Conservation (phyloP, 2,329 filamentous ascomycete species). For the Epichloe amarillans region DNA sequence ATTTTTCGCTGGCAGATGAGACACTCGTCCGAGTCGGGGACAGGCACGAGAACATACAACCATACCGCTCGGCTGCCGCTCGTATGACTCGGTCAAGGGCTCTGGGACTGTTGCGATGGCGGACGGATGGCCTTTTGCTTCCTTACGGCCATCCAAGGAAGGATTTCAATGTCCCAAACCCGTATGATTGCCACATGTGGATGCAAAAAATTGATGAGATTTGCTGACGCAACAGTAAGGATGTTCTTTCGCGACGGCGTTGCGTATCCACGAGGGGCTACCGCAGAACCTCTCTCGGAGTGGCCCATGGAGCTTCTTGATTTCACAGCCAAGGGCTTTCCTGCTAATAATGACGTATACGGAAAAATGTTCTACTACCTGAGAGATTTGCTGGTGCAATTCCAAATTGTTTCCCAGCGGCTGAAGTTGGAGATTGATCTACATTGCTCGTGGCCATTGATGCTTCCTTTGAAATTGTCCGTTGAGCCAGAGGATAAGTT, state of each 20-base stretch:
- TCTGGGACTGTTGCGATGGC: constrained; percentile 10
- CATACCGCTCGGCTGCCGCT: not conserved
- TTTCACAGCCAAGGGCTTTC: not conserved
- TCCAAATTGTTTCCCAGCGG: constrained; percentile 7
- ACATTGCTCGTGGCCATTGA: not conserved
- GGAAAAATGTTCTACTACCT: constrained; percentile 18
- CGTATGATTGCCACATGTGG: constrained; percentile 8
- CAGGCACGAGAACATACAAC: not conserved
- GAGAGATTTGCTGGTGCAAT: constrained; percentile 9
- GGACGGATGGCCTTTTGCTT: constrained; percentile 11
- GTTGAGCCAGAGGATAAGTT: not conserved
- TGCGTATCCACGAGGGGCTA: constrained; percentile 2
- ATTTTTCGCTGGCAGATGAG: not conserved
- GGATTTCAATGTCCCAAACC: constrained; percentile 8
- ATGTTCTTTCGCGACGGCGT: constrained; percentile 1
- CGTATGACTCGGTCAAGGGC: constrained; percentile 10
- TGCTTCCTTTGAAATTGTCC: not conserved
- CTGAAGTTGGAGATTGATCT: not conserved
- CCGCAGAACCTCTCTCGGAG: constrained; percentile 14
- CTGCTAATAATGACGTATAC: constrained; percentile 14
- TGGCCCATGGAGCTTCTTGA: constrained; percentile 17
- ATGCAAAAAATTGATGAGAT: not conserved
- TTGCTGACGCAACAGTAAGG: not conserved
- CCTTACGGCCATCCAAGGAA: constrained; percentile 12
- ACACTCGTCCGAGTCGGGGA: not conserved